These are phyloP conservation scores for Yamadazyma taylorii DNA, from an alignment of 1,139 yeast species.

Conservation along the genomic window DNA sequence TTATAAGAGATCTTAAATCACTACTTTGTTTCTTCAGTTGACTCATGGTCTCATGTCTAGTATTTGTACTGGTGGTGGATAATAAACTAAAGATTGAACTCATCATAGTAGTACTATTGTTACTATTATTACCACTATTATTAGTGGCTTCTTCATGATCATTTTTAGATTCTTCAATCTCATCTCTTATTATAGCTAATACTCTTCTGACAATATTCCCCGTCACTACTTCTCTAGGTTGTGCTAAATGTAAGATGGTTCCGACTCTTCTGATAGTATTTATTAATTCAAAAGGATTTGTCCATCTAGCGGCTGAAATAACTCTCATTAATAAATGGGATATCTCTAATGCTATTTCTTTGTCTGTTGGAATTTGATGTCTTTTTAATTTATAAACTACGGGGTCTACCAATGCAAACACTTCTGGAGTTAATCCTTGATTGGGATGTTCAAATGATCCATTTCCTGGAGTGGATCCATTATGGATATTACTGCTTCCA, in stretches of 20 bases:
- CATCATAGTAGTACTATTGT: slow-evolving; percentile 50
- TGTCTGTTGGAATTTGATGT: slow-evolving; percentile 72
- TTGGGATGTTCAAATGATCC: no score
- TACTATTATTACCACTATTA: no score
- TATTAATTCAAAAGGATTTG: slow-evolving; percentile 70
- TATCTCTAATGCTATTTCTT: slow-evolving; percentile 79
- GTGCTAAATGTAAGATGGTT: slow-evolving; percentile 55
- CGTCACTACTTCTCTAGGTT: slow-evolving; percentile 78
- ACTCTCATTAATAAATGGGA: slow-evolving; percentile 86
- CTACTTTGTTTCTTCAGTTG: slow-evolving; percentile 47
- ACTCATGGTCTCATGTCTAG: slow-evolving; percentile 21
- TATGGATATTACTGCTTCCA: not conserved
- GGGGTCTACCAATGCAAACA: slow-evolving; percentile 39
- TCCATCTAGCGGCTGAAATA: slow-evolving; percentile 88
- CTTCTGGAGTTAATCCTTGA: slow-evolving; percentile 30
- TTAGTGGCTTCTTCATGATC: slow-evolving; percentile 16
- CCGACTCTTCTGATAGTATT: slow-evolving; percentile 69
- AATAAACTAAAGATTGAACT: slow-evolving; percentile 87
- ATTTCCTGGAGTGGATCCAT: no score
- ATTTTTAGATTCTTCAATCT: slow-evolving; percentile 55
- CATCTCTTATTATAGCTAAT: slow-evolving; percentile 84
- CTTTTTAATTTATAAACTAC: slow-evolving; percentile 57
- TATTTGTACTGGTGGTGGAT: slow-evolving; percentile 51
- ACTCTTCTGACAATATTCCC: slow-evolving; percentile 93
- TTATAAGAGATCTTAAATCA: slow-evolving; percentile 83